Conservation (phyloP, 208 protist species). For the Crithidia sp. region DNA sequence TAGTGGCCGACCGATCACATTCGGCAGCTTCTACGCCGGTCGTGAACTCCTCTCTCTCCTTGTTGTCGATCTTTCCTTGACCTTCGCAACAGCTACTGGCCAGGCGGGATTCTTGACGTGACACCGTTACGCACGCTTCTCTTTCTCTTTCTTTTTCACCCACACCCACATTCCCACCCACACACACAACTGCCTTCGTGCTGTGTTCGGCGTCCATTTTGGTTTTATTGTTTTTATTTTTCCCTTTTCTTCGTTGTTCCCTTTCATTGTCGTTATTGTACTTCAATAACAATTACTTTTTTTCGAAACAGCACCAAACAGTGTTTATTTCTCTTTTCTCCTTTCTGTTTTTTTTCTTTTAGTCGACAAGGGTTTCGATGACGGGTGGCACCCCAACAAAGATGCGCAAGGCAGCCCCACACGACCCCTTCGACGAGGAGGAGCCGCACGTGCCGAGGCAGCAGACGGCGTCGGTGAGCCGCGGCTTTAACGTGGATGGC, state of each 20-base stretch:
- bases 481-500: conserved; percentile 38
- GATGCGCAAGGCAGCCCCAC: too few relatives aligned
- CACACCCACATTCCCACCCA: neutral
- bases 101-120: too few relatives aligned
- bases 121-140: neutral
- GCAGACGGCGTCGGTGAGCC: conserved; percentile 8
- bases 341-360: too few relatives aligned
- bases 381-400: neutral
- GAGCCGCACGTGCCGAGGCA: neutral
- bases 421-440: conserved; percentile 5
- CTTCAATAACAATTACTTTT: too few relatives aligned
- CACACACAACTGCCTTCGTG: neutral
- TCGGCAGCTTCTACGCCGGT: too few relatives aligned
- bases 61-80: too few relatives aligned
- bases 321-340: too few relatives aligned
- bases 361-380: neutral
- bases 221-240: neutral
- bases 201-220: neutral
- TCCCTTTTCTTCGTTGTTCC: neutral
- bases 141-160: neutral
- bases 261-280: neutral
- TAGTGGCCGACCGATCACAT: too few relatives aligned
- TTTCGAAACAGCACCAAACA: too few relatives aligned
- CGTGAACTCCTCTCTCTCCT: too few relatives aligned
- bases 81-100: too few relatives aligned